These are phyloP conservation scores for Phytophthora palmivora DNA, from an alignment of 352 stramenopile species.

Conservation along the genomic window DNA sequence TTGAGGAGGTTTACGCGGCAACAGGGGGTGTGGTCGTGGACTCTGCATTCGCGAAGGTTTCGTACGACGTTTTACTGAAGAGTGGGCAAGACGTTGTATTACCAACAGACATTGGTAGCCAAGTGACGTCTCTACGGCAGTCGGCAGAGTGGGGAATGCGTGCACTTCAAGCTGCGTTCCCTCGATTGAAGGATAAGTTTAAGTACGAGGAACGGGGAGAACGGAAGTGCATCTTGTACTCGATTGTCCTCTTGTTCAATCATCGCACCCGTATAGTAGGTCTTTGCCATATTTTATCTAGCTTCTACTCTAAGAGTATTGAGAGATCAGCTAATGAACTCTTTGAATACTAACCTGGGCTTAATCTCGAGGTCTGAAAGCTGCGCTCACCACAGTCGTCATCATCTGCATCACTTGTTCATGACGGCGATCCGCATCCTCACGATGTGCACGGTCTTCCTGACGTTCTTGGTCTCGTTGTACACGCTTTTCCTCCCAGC, in stretches of 20 bases:
- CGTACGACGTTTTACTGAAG: no score
- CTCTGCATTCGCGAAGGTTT: no score
- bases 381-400: background rate
- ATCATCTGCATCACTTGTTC: conserved; percentile 7
- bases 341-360: background rate
- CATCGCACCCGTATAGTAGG: no score
- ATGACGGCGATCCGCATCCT: conserved; percentile 4
- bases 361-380: conserved; percentile 2
- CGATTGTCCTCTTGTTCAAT: no score
- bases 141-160: conserved; percentile 20
- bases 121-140: no score
- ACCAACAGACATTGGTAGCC: no score
- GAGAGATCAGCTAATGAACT: conserved; percentile 5
- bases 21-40: no score
- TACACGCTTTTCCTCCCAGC: background rate
- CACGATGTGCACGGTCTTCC: background rate
- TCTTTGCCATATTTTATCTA: background rate
- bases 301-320: conserved; percentile 11
- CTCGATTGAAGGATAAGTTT: background rate
- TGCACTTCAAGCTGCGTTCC: conserved; percentile 4
- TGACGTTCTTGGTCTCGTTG: no score
- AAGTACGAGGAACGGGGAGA: background rate
- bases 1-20: no score
- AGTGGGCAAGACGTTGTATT: no score
- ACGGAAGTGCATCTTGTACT: no score